Percentiles rank a stretch among this genome's conserved stretches.
Conservation (phyloP, 148 eudicot genomes). For the Chenopodium formosanum region DNA sequence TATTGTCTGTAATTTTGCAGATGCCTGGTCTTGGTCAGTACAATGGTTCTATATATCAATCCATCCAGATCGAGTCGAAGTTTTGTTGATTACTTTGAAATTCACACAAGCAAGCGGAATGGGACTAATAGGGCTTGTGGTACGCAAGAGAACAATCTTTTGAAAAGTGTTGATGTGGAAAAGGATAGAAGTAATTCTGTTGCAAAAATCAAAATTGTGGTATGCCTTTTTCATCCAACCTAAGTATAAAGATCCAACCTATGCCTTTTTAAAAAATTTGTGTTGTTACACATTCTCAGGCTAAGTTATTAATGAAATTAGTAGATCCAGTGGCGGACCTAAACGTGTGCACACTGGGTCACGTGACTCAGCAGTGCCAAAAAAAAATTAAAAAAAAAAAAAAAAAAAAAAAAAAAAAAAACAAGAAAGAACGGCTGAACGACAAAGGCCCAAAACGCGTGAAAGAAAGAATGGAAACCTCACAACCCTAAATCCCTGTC, state of each 20-base stretch:
- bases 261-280: background rate
- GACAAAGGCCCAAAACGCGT: too few relatives aligned
- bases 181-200: slow-evolving; percentile 76
- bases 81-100: slow-evolving; percentile 62
- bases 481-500: too few relatives aligned
- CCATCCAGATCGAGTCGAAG: slow-evolving; percentile 52
- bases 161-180: slow-evolving; percentile 62
- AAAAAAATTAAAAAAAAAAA: too few relatives aligned
- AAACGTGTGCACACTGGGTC: too few relatives aligned
- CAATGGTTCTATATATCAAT: slow-evolving; percentile 50
- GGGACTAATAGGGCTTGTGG: slow-evolving; percentile 50
- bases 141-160: slow-evolving; percentile 59
- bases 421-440: too few relatives aligned
- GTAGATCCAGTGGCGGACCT: too few relatives aligned
- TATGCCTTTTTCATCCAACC: too few relatives aligned
- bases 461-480: too few relatives aligned
- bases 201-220: slow-evolving; percentile 51
- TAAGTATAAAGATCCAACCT: slow-evolving; percentile 30
- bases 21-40: slow-evolving; percentile 49
- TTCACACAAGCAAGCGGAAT: slow-evolving; percentile 55
- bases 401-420: too few relatives aligned
- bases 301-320: background rate
- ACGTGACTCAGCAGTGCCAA: too few relatives aligned
- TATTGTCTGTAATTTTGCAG: slow-evolving; percentile 31
- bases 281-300: background rate